Evolutionary conservation across 306 rosid genomes (phyloP), one percentile per base, ranked within the genome.

Genomic region (Styphnolobium japonicum): DNA sequence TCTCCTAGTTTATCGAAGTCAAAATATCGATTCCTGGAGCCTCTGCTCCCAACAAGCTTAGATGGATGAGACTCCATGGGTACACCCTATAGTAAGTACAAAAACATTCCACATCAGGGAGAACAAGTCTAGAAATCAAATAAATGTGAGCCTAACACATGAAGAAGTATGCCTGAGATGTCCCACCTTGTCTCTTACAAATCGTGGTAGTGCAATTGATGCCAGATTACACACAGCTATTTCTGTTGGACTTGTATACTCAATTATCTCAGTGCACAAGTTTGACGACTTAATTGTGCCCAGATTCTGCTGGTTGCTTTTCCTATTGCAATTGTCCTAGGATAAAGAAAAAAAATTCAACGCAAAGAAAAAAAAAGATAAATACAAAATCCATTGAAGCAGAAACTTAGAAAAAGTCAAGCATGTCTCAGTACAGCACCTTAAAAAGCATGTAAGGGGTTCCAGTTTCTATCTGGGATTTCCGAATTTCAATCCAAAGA

Each of bases 181-280:
- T 33, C 86, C 46, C 45, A 95, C 99, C 98, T 91, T 93, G 67
- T 96, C 99, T 84, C 98, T 85, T 5, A 96, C 99, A 85, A 78
- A 96, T 73, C 99, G 87, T 5, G 99, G 98, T 11, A 96, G 85
- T 29, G 99, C 99, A 86, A 96, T 90, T 58, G 99, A 96, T n/a
- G 99, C 98, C 85, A 96, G 89, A 75, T 93, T 96, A 88, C 99
- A 96, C 18, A 96, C 99, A 53, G 99, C 99, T 7, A 98, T 93
- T 87, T 96, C 99, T 10, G 90, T 87, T 36, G 99, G 98, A 82
- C 97, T 91, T 73, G 96, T 80, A 76, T 90, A 96, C 87, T 96
- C 93, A 83, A 95, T 76, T 69, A 96, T 89, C 89, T 96, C 99
- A 11, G 99, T 96, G 76, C 99, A 96, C 87, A 93, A 75, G 83